These are phyloP conservation scores for Gracilaria vermiculophylla DNA, from an alignment of 23 red algal species.

Conservation along the genomic window DNA sequence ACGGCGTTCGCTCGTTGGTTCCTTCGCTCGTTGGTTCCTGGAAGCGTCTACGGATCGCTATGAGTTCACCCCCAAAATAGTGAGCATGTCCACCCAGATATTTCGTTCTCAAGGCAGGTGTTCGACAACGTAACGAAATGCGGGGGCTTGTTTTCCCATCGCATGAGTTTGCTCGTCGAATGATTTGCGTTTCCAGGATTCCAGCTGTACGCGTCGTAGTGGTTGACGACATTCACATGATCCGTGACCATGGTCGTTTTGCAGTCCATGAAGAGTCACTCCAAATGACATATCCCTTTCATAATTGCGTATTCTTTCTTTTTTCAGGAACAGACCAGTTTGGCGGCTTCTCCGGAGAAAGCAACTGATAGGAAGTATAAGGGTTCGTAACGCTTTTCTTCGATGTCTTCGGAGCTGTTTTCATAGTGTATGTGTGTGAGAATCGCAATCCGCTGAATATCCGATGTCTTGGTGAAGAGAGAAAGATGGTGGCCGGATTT, in stretches of 20 bases:
- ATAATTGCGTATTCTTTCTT: constrained; percentile 26
- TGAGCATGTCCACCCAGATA: constrained; percentile 27
- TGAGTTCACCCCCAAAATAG: not conserved
- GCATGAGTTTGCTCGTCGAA: constrained; percentile 3
- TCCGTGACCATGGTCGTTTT: not conserved
- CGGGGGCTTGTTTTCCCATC: constrained; percentile 2
- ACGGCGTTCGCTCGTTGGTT: too few species aligned
- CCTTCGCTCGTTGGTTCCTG: not conserved
- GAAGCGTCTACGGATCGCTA: not conserved
- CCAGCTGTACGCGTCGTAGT: not conserved
- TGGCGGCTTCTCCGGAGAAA: constrained; percentile 2
- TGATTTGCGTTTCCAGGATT: constrained; percentile 1
- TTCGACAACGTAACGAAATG: not conserved
- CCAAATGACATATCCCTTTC: not conserved
- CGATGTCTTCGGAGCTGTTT: not conserved
- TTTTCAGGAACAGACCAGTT: constrained; percentile 21
- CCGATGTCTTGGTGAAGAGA: constrained; percentile 23
- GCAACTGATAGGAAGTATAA: constrained; percentile 5
- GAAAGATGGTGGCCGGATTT: not conserved
- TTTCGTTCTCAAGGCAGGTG: not conserved
- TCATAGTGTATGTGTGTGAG: not conserved
- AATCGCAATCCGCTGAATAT: not conserved
- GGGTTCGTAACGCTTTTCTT: not conserved
- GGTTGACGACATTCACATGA: constrained; percentile 23
- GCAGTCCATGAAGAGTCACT: not conserved